phyloP scores from a whole-genome alignment of 352 stramenopile species.

The Globisporangium viniferum region DNA sequence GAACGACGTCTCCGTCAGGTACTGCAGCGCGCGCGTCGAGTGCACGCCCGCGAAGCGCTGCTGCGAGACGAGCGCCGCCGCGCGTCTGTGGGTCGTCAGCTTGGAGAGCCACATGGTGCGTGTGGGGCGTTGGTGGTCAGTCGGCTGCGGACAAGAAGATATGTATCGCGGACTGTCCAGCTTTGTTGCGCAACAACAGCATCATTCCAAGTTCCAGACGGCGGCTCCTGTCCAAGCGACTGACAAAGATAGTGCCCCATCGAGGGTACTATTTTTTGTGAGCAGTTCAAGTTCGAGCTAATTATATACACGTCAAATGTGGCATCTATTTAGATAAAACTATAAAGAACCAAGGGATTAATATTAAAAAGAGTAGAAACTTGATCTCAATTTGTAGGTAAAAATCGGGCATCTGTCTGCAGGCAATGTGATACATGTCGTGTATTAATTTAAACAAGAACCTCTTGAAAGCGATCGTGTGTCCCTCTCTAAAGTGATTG shows the following conservation, averaged over 20 bases:
- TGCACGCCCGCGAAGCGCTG: constrained; percentile 12
- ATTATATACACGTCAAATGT: not conserved
- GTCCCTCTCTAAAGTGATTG: not conserved
- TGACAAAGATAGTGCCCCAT: not conserved
- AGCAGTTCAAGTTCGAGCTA: not conserved
- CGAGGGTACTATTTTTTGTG: not conserved
- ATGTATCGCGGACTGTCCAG: constrained; percentile 1
- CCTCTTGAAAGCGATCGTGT: not conserved
- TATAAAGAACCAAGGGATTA: not conserved
- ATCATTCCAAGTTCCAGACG: not conserved
- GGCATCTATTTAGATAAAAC: not conserved
- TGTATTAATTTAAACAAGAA: not conserved
- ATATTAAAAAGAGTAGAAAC: not conserved
- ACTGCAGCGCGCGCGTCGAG: constrained; percentile 15
- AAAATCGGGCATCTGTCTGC: not conserved
- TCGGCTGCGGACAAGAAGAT: not conserved
- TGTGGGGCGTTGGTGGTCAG: not conserved
- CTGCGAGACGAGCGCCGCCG: constrained; percentile 8
- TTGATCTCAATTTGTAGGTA: not conserved
- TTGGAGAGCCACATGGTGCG: constrained; percentile 15
- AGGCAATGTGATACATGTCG: not conserved
- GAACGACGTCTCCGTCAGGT: constrained; percentile 55
- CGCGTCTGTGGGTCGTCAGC: constrained; percentile 6
- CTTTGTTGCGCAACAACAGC: not conserved
- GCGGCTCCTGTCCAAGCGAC: not conserved